Percentiles rank a stretch among this genome's conserved stretches.
Conservation (phyloP, 2,329 filamentous ascomycete genomes). For the Aspergillus versicolor region DNA sequence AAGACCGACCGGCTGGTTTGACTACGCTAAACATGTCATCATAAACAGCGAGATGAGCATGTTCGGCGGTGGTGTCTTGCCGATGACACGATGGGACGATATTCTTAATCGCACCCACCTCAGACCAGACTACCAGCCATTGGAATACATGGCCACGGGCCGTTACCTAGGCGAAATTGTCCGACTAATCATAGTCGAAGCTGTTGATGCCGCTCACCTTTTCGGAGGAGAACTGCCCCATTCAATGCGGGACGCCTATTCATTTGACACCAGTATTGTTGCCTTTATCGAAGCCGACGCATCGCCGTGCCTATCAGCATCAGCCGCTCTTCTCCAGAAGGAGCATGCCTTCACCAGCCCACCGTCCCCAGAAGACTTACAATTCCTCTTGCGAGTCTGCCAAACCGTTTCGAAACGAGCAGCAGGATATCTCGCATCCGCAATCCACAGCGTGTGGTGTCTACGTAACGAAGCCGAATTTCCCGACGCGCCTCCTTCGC, state of each 20-base stretch:
- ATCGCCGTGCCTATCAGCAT: slow-evolving; percentile 37
- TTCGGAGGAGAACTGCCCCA: slow-evolving; percentile 58
- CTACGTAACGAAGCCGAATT: slow-evolving; percentile 53
- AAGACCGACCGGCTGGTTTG: slow-evolving; percentile 56
- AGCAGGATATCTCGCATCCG: slow-evolving; percentile 61
- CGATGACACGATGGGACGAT: slow-evolving; percentile 62
- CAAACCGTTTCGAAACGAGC: slow-evolving; percentile 58
- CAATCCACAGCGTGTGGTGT: slow-evolving; percentile 62
- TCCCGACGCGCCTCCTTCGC: slow-evolving; percentile 19
- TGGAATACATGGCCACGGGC: slow-evolving; percentile 64
- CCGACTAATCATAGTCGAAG: slow-evolving; percentile 60
- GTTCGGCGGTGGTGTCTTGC: slow-evolving; percentile 59
- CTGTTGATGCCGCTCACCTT: slow-evolving; percentile 54
- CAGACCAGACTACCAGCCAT: slow-evolving; percentile 62
- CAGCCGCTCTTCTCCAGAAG: slow-evolving; percentile 50
- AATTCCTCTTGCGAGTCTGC: slow-evolving; percentile 55
- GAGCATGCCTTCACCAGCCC: slow-evolving; percentile 50
- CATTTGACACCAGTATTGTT: slow-evolving; percentile 59
- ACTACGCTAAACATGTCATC: slow-evolving; percentile 59
- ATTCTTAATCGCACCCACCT: slow-evolving; percentile 57
- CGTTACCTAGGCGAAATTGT: slow-evolving; percentile 65
- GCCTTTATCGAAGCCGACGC: slow-evolving; percentile 56
- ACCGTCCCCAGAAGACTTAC: slow-evolving; percentile 51
- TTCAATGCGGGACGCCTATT: slow-evolving; percentile 57
- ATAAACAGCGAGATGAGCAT: slow-evolving; percentile 67